Percentiles rank a stretch among this genome's conserved stretches.
Conservation (phyloP, 164 flowering plant species). For the Piper longum region DNA sequence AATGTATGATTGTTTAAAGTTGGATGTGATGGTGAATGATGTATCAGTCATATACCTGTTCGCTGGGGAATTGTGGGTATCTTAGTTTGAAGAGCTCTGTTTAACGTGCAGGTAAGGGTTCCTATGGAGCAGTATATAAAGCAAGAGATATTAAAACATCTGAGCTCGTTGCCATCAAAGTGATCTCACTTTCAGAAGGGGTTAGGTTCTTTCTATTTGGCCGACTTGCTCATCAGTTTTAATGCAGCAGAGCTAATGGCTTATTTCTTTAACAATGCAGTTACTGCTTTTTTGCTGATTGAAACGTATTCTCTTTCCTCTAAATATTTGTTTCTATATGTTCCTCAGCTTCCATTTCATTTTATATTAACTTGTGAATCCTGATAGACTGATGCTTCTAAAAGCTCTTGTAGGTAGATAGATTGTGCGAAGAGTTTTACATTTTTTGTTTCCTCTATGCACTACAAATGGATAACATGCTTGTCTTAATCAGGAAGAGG, state of each 20-base stretch:
- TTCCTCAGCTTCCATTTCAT: background rate
- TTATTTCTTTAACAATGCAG: background rate
- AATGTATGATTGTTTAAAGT: too few relatives aligned
- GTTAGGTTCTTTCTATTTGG: constrained; percentile 16
- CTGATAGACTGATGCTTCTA: background rate
- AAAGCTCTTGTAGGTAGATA: background rate
- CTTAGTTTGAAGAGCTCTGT: constrained; percentile 7
- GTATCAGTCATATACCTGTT: too few relatives aligned
- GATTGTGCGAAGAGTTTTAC: too few relatives aligned
- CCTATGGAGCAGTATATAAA: constrained; percentile 95
- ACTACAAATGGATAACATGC: background rate
- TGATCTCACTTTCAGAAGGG: constrained; percentile 89
- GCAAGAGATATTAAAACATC: constrained; percentile 89
- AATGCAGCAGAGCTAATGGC: background rate
- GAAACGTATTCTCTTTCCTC: background rate
- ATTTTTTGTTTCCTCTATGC: background rate
- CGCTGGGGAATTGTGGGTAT: background rate
- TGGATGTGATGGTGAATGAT: too few relatives aligned
- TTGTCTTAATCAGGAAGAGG: constrained; percentile 65
- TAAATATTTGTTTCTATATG: background rate
- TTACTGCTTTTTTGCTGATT: background rate
- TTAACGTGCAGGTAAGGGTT: constrained; percentile 73
- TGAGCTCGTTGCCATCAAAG: constrained; percentile 94
- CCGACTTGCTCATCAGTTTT: background rate
- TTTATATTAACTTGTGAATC: too few relatives aligned